phyloP scores from a whole-genome alignment of 495 filamentous ascomycete species.

The Penicillium maclennaniae region DNA sequence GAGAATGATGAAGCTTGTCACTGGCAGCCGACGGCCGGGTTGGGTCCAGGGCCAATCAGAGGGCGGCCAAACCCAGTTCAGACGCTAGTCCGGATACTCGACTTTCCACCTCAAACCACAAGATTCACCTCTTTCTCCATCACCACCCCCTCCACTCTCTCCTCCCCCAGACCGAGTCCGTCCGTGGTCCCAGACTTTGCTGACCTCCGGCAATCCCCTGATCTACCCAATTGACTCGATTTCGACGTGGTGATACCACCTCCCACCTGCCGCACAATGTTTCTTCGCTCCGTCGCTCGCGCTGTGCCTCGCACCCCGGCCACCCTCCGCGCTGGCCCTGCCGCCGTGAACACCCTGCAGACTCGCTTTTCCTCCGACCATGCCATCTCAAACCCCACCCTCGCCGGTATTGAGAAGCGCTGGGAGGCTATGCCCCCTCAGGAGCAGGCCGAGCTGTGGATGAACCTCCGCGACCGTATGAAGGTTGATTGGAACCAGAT shows the following conservation, averaged over 20 bases:
- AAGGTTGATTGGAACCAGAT: slow-evolving; percentile 94
- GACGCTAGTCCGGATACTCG: slow-evolving; percentile 41
- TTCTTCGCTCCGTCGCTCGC: slow-evolving; percentile 43
- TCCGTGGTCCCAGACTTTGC: slow-evolving; percentile 23
- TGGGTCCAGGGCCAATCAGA: slow-evolving; percentile 32
- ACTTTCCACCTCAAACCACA: slow-evolving; percentile 46
- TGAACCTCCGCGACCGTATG: slow-evolving; percentile 95
- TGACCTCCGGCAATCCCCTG: slow-evolving; percentile 15
- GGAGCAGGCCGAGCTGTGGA: slow-evolving; percentile 99
- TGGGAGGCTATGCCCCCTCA: slow-evolving; percentile 96
- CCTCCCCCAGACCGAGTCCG: slow-evolving; percentile 15
- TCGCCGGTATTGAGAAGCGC: slow-evolving; percentile 97
- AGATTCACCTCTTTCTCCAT: slow-evolving; percentile 37
- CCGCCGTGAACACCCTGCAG: slow-evolving; percentile 48
- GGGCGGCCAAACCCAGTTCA: slow-evolving; percentile 33
- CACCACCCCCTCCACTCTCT: slow-evolving; percentile 38
- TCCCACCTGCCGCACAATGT: slow-evolving; percentile 45
- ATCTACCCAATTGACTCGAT: slow-evolving; percentile 28
- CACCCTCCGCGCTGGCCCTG: slow-evolving; percentile 40
- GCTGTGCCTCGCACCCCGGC: slow-evolving; percentile 46
- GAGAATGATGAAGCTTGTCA: slow-evolving; percentile 27
- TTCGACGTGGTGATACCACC: slow-evolving; percentile 31
- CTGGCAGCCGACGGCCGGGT: slow-evolving; percentile 18
- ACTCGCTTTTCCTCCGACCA: slow-evolving; percentile 67
- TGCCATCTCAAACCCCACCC: slow-evolving; percentile 94